Conservation (phyloP, 2,329 filamentous ascomycete genomes). For the Chrysosporium queenslandicum region DNA sequence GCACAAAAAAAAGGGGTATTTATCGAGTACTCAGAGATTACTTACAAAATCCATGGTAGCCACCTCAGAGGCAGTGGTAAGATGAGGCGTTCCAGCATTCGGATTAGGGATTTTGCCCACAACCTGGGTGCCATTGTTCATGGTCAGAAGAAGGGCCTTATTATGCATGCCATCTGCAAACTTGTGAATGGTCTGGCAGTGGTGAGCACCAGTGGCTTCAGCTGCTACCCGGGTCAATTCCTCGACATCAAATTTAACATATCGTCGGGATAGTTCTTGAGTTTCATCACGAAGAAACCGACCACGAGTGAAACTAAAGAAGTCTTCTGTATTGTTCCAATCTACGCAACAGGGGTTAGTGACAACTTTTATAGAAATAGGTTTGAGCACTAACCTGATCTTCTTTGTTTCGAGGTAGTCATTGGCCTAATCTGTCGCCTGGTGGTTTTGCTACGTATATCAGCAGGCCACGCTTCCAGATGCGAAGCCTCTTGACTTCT, state of each 20-base stretch:
- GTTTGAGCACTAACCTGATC: too few species aligned
- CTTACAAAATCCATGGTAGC: constrained; percentile 29
- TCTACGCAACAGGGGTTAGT: neutral
- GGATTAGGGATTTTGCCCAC: constrained; percentile 19
- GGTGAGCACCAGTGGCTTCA: constrained; percentile 23
- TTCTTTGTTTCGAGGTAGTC: too few species aligned
- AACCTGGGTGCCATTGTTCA: constrained; percentile 17
- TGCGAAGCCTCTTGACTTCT: too few species aligned
- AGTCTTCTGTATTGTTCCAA: neutral
- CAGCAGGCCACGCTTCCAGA: too few species aligned
- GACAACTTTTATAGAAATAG: neutral
- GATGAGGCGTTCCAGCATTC: constrained; percentile 14
- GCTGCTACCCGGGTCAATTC: constrained; percentile 19
- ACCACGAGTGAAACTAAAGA: constrained; percentile 22
- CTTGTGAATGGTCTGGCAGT: constrained; percentile 28
- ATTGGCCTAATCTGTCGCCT: too few species aligned
- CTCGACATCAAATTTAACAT: constrained; percentile 6
- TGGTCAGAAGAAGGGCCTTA: constrained; percentile 25
- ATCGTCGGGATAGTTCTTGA: constrained; percentile 18
- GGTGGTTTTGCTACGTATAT: too few species aligned
- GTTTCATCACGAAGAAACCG: constrained; percentile 22
- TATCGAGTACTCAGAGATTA: too few species aligned
- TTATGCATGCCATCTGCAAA: constrained; percentile 22
- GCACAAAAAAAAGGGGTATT: too few species aligned
- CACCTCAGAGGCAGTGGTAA: constrained; percentile 29